phyloP scores from a whole-genome alignment of 345 rosid genomes.

The Corymbia maculata region DNA sequence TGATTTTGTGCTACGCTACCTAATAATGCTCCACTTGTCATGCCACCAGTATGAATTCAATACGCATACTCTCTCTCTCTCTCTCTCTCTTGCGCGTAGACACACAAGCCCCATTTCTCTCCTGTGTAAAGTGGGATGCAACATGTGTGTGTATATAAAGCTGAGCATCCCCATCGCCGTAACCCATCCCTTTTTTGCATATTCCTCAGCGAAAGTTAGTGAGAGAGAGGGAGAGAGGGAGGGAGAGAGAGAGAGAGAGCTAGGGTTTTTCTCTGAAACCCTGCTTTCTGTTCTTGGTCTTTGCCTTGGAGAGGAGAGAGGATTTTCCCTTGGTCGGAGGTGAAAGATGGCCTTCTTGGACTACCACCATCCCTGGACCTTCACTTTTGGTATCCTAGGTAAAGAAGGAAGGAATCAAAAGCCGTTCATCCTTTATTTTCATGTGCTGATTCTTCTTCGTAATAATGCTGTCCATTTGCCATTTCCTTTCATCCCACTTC shows the following conservation, averaged over 20 bases:
- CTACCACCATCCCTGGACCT: slow-evolving; percentile 22
- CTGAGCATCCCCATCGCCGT: slow-evolving; percentile 3
- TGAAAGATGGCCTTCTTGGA: slow-evolving; percentile 22
- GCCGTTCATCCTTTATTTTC: neutral
- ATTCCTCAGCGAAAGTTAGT: neutral
- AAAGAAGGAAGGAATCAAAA: neutral
- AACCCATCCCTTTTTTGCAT: neutral
- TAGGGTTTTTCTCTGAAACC: slow-evolving; percentile 16
- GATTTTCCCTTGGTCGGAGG: neutral
- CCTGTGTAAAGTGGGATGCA: neutral
- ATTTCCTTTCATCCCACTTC: neutral
- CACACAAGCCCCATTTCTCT: neutral
- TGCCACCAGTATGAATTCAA: slow-evolving; percentile 40
- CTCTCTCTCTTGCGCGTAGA: neutral
- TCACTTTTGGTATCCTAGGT: slow-evolving; percentile 72
- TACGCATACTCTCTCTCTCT: slow-evolving; percentile 21
- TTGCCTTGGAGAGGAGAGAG: neutral
- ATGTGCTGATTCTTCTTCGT: neutral
- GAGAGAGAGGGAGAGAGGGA: neutral
- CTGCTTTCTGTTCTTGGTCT: slow-evolving; percentile 2
- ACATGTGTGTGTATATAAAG: neutral
- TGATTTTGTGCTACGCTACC: slow-evolving; percentile 49
- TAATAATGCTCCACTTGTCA: slow-evolving; percentile 67
- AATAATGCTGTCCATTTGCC: too few species aligned
- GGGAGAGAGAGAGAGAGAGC: slow-evolving; percentile 8